A percentile compares a stretch with the other conserved stretches of the same genome.
Evolutionary conservation across 208 protist species (phyloP).

Genomic region (Trypanosoma platydactyli): DNA sequence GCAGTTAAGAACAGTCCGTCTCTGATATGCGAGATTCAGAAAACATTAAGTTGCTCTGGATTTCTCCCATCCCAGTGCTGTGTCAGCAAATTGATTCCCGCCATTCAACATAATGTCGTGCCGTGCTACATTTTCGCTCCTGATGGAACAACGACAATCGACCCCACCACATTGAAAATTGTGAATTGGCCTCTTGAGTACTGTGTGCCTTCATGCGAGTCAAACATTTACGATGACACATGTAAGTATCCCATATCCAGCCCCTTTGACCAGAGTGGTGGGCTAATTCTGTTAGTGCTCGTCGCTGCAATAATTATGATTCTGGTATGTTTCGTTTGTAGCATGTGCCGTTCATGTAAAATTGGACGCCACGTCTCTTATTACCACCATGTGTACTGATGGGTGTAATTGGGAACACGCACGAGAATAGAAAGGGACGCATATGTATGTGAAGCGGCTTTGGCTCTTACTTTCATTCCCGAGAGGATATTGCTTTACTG

Average conservation of each 20-base stretch:
- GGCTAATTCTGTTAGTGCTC: no score
- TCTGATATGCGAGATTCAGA: conserved; percentile 41
- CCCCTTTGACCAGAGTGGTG: no score
- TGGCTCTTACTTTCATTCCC: background rate
- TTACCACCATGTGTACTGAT: conserved; percentile 24
- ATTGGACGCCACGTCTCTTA: background rate
- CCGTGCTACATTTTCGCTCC: conserved; percentile 40
- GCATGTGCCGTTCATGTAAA: background rate
- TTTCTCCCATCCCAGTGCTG: conserved; percentile 47
- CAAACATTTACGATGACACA: conserved; percentile 27
- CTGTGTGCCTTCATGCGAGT: conserved; percentile 33
- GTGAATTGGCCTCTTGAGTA: conserved; percentile 36
- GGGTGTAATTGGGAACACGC: no score
- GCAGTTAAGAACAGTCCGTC: conserved; percentile 23
- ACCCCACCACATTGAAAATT: conserved; percentile 23
- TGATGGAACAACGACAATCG: conserved; percentile 39
- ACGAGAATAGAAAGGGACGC: conserved; percentile 3
- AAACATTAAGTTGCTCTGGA: conserved; percentile 44
- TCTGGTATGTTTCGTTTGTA: conserved; percentile 3
- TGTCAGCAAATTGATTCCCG: conserved; percentile 20
- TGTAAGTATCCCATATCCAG: conserved; percentile 5
- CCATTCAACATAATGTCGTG: background rate
- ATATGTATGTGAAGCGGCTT: no score
- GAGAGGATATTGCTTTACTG: no score
- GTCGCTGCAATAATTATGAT: conserved; percentile 2